Base-by-base conservation (phyloP, 1,284 basidiomycete species). In the Trametes sp. region DNA sequence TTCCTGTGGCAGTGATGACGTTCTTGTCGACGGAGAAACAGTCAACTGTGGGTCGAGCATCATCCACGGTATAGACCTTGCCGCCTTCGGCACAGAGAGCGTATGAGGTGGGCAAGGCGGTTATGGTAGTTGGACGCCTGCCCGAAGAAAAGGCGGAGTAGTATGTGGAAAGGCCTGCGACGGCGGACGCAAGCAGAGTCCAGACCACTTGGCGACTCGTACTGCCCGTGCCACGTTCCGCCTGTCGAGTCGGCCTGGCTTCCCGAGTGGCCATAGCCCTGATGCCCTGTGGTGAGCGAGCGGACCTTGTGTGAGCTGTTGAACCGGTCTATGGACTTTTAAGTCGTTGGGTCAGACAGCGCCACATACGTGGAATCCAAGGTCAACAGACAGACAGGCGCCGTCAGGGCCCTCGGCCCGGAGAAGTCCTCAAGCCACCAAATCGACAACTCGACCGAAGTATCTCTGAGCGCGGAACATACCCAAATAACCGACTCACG, bases 11-110 rank as follows among this genome's bases (percentile, higher is more conserved):
- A n/a, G 79, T 64, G 26, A 95, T 85, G 28, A 74, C 75, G 46
- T 83, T 81, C 26, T 82, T 81, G 57, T 77, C 76, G 6, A 95
- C 82, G n/a, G 87, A 80, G 5, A 95, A 79, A 68, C 94, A 95
- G 68, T 92, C 84, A 2, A 84, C 88, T 2, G 48, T 65, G 1
- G 72, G 69, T 14, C 38, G 51, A 19, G 35, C 29, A 5, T 64
- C 61, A 24, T 76, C 70, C 1, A 74, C 75, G 3, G 75, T 76
- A 54, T 75, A 74, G 5, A 76, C 65, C n/a, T 61, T 70, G 4
- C 59, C 65, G 0, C 48, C 31, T 1, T 68, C 64, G 0, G 69
- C 62, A 46, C 75, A 76, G 4, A 76, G 54, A 0, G 69, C 74
- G 56, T 75, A 76, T 8, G 74, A 73, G n/a, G 71, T 67, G 13